A percentile compares a stretch with the other conserved stretches of the same genome.
phyloP scores from a whole-genome alignment of 305 asterid genomes.

The Petunia hybrid region DNA sequence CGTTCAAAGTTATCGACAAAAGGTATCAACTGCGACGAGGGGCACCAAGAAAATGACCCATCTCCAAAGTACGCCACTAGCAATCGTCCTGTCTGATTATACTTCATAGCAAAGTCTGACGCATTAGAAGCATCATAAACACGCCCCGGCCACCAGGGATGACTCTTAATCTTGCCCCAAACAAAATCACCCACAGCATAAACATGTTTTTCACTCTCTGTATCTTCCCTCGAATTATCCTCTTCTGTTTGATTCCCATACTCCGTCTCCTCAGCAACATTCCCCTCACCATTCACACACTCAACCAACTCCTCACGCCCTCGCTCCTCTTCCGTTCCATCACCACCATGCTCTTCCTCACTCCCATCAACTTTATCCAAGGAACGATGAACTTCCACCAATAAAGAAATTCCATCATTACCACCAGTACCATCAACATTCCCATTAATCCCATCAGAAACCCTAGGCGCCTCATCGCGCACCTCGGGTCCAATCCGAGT shows the following conservation, averaged over 20 bases:
- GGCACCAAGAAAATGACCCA: conserved; percentile 69
- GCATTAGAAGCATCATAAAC: conserved; percentile 57
- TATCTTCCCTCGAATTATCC: conserved; percentile 10
- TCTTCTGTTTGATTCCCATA: neutral
- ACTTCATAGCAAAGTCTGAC: conserved; percentile 55
- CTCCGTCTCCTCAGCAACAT: neutral
- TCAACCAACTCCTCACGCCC: neutral
- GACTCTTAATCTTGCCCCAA: conserved; percentile 63
- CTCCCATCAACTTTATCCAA: neutral
- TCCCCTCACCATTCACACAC: neutral
- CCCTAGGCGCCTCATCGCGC: conserved; percentile 5
- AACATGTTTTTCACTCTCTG: conserved; percentile 26
- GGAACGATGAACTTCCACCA: conserved; percentile 30
- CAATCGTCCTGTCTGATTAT: conserved; percentile 47
- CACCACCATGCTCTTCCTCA: neutral
- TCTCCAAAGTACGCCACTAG: conserved; percentile 69
- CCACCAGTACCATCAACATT: conserved; percentile 9
- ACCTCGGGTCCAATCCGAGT: neutral
- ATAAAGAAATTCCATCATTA: conserved; percentile 29
- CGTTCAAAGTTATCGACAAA: conserved; percentile 51
- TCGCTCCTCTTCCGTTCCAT: neutral
- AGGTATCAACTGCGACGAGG: conserved; percentile 57
- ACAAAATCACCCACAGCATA: conserved; percentile 70
- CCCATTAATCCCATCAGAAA: conserved; percentile 22
- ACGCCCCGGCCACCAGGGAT: conserved; percentile 79